Evolutionary conservation across 2,329 filamentous ascomycete genomes (phyloP), one percentile per base, ranked within the genome.

Genomic region (Metarhizium robertsii): DNA sequence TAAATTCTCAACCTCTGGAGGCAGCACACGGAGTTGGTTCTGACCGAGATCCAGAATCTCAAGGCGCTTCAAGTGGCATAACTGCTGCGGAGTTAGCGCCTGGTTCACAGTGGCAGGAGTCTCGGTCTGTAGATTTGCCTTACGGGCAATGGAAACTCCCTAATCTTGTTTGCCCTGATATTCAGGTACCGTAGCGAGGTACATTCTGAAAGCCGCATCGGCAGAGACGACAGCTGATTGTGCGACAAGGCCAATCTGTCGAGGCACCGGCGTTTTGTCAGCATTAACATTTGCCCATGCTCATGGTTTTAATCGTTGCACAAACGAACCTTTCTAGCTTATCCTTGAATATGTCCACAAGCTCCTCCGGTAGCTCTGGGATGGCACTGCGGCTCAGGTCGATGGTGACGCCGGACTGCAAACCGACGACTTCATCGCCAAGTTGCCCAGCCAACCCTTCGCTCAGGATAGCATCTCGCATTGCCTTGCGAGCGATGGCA

Each of bases 31-130:
- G 58, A 97, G 84, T 68, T 87, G 90, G 68, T 97, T 97, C 64
- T 89, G 84, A 67, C 91, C 92, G 54, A 97, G 79, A 72, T 97
- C 92, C 58, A 97, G 81, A 57, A 96, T 96, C 72, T 97, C 92
- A 54, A 97, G 81, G 38, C 90, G 88, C 53, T 83, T 86, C 58
- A 97, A 79, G 69, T 91, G 85, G 68, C 92, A 92, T 57, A 97
- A 82, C 91, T 95, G 66, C 38, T 30, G 40, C 30, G 43, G 30
- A 53, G 52, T 58, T 68, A 57, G 69, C 38, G n/a, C 64, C 38
- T 13, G 38, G 38, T 13, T 14, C 55, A 18, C 13, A 53, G 14
- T 43, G 34, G 4, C 38, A 1, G 38, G 16, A 40, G 42, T 10
- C 34, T 29, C 36, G 56, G 2, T 40, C 13, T 16, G 59, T 25